These are phyloP conservation scores for Neurospora sp. DNA, from an alignment of 495 filamentous ascomycete genomes.

Conservation along the genomic window DNA sequence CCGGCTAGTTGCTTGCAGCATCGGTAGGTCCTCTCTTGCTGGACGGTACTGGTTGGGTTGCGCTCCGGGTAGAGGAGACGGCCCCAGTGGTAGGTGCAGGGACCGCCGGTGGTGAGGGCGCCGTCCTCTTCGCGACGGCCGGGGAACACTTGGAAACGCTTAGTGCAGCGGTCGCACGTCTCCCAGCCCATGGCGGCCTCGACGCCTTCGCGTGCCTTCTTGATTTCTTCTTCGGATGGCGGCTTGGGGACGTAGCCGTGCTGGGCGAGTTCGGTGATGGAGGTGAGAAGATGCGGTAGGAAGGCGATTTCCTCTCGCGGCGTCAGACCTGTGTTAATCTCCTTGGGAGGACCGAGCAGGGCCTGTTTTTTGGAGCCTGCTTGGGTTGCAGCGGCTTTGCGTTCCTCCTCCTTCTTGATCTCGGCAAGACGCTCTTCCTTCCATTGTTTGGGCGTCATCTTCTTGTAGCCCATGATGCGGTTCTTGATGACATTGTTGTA, in stretches of 20 bases:
- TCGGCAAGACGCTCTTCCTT: constrained; percentile 29
- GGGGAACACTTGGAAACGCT: constrained; percentile 86
- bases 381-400: constrained; percentile 7
- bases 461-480: constrained; percentile 61
- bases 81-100: constrained; percentile 69
- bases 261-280: constrained; percentile 47
- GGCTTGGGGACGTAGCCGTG: constrained; percentile 63
- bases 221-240: constrained; percentile 42
- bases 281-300: constrained; percentile 46
- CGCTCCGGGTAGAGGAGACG: constrained; percentile 45
- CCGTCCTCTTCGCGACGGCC: constrained; percentile 75
- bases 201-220: constrained; percentile 51
- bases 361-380: constrained; percentile 10
- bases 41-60: constrained; percentile 23
- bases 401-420: constrained; percentile 20
- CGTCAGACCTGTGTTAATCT: constrained; percentile 58
- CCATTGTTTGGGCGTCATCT: constrained; percentile 63
- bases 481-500: constrained; percentile 78
- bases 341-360: constrained; percentile 24
- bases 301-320: constrained; percentile 57
- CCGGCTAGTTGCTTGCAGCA: constrained; percentile 72
- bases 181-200: constrained; percentile 66
- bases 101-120: constrained; percentile 61
- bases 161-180: constrained; percentile 74
- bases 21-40: constrained; percentile 48